Evolutionary conservation across 2,329 filamentous ascomycete species (phyloP).

Genomic region (Coniochaeta pulveracea): DNA sequence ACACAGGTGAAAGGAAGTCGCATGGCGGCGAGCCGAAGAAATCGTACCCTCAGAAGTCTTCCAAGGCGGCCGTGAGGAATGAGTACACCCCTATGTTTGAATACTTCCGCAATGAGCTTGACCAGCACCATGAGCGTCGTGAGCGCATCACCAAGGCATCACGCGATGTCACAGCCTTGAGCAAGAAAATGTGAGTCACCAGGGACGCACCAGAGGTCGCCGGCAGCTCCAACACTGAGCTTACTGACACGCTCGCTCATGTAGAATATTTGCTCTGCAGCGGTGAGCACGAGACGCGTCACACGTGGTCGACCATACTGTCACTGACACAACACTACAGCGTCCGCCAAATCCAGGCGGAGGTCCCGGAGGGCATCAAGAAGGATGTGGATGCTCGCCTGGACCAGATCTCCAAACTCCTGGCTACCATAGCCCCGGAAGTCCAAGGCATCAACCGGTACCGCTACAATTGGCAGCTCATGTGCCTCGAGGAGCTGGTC

Average conservation of each 20-base stretch:
- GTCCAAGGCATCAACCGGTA: conserved; percentile 68
- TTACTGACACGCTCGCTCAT: conserved; percentile 4
- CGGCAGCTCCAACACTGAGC: no score
- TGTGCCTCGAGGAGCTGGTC: conserved; percentile 86
- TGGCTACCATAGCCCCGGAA: conserved; percentile 58
- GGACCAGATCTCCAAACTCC: conserved; percentile 58
- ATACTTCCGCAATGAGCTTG: conserved; percentile 73
- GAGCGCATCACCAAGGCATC: conserved; percentile 86
- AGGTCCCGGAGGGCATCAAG: conserved; percentile 56
- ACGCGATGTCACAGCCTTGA: conserved; percentile 82
- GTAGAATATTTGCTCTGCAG: conserved; percentile 74
- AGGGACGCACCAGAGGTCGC: no score
- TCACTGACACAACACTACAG: conserved; percentile 25
- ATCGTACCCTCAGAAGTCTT: neutral
- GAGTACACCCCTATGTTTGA: conserved; percentile 70
- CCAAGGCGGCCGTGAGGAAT: conserved; percentile 25
- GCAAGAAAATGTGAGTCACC: conserved; percentile 79
- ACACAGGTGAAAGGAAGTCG: conserved; percentile 33
- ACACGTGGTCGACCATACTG: neutral
- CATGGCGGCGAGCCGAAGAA: conserved; percentile 11
- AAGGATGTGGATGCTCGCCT: conserved; percentile 61
- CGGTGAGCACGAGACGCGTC: conserved; percentile 35
- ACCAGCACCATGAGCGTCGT: conserved; percentile 86
- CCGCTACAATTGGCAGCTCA: conserved; percentile 71
- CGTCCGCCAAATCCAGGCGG: conserved; percentile 49